Conservation (phyloP, 768 basidiomycete genomes). For the Suillus hirtellus region DNA sequence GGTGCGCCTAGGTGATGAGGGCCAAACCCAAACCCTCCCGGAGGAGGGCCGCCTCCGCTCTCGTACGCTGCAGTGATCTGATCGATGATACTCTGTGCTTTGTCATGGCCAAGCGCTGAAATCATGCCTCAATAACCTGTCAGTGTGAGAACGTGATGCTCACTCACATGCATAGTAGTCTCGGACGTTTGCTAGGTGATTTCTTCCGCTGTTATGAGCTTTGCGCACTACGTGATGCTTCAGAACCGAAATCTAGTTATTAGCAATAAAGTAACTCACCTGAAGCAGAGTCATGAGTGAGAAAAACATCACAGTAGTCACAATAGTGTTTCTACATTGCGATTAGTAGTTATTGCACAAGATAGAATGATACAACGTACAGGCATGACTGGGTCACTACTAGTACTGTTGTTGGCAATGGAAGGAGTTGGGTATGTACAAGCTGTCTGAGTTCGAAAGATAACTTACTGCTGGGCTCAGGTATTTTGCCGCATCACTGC, state of each 20-base stretch:
- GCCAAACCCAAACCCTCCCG: conserved; percentile 85
- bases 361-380: conserved; percentile 41
- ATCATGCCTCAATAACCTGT: conserved; percentile 14
- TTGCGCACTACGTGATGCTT: conserved; percentile 70
- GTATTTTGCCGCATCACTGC: too few species aligned
- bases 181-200: conserved; percentile 93
- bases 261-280: conserved; percentile 45
- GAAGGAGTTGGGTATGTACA: conserved; percentile 15
- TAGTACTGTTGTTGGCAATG: conserved; percentile 25
- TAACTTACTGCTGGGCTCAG: conserved; percentile 16
- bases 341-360: conserved; percentile 12
- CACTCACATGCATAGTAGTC: conserved; percentile 93
- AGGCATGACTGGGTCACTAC: conserved; percentile 50
- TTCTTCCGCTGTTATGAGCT: conserved; percentile 97
- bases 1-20: conserved; percentile 73
- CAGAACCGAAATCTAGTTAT: conserved; percentile 11
- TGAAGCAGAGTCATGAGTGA: conserved; percentile 93
- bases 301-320: conserved; percentile 90
- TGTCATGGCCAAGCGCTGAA: conserved; percentile 88
- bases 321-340: conserved; percentile 82
- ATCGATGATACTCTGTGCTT: conserved; percentile 97
- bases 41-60: conserved; percentile 79
- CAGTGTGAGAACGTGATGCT: not conserved
- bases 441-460: conserved; percentile 32
- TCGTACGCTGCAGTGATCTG: conserved; percentile 96